phyloP scores from a whole-genome alignment of 306 rosid species.

The Cyamopsis tetragonoloba region DNA sequence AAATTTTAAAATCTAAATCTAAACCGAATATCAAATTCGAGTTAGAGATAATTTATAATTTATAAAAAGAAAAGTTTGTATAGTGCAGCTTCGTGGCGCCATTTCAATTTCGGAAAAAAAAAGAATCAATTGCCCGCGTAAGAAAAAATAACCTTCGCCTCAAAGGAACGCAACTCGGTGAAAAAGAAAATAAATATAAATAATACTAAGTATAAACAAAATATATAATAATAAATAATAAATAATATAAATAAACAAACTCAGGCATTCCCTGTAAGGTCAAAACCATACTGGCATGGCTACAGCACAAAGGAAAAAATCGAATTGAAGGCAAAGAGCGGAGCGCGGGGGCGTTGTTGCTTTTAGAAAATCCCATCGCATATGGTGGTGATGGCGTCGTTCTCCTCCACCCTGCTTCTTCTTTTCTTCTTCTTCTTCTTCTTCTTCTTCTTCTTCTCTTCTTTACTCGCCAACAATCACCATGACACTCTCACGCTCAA shows the following conservation, averaged over 20 bases:
- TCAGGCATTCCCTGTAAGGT: neutral
- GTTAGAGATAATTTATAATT: too few relatives aligned
- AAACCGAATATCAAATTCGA: too few relatives aligned
- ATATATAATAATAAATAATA: neutral
- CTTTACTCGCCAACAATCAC: neutral
- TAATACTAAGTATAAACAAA: neutral
- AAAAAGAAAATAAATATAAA: neutral
- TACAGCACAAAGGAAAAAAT: neutral
- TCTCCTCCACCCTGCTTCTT: neutral
- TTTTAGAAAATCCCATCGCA: neutral
- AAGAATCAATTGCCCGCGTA: neutral
- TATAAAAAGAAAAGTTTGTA: too few relatives aligned
- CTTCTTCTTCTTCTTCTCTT: neutral
- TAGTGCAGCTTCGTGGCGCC: too few relatives aligned
- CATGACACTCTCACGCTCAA: neutral
- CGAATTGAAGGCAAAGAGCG: neutral
- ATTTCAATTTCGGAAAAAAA: too few relatives aligned
- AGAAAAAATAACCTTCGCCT: neutral
- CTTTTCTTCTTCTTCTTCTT: neutral
- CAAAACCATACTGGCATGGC: too few relatives aligned
- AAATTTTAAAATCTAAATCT: too few relatives aligned
- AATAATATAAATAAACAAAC: neutral
- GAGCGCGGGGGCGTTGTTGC: neutral
- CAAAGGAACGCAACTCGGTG: slow-evolving; percentile 11
- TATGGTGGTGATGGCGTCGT: neutral